Evolutionary conservation across 495 filamentous ascomycete genomes (phyloP), one percentile per base, ranked within the genome.

Genomic region (Neurospora intermedia): DNA sequence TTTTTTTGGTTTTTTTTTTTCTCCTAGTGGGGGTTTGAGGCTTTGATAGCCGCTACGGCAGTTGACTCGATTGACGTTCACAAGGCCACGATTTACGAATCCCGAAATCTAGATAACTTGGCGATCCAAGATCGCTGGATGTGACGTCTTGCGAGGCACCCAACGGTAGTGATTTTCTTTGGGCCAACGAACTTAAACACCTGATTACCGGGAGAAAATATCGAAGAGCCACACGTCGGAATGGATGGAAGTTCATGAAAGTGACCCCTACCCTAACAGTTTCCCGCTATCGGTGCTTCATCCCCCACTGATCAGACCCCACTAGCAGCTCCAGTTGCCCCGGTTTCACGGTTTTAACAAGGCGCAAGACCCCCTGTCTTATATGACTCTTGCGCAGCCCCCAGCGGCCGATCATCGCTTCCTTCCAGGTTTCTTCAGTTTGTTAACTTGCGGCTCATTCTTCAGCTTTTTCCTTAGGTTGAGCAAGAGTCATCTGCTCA

Each of bases 401-500:
- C 54, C 27, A 35, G 27, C 27, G 54, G 54, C 54, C 54, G 54
- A 31, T 66, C 27, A 66, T 66, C 54, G 54, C 54, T 66, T 38
- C 35, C 4, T 6, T 38, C 35, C 35, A 38, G 35, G 35, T 38
- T 62, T 27, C 54, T 66, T 66, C 27, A 66, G 27, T 27, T 35
- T 38, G 54, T 66, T 66, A 6, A 62, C 27, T 62, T 62, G 54
- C 54, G 16, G 3, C 54, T 16, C 15, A 18, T 35, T 15, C 27
- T 66, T 7, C 27, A 66, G 27, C 27, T 18, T 66, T 66, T 66
- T 66, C 54, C 54, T 31, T 31, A 31, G 27, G 27, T 66, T 38
- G 27, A 38, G 27, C 54, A 70, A 74, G 74, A 74, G 74, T 69
- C 66, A 77, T 43, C 69, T 73, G 71, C 43, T 73, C 11, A 59